A percentile compares a stretch with the other conserved stretches of the same genome.
phyloP scores from a whole-genome alignment of 1,284 basidiomycete species.

The Fomitopsis palustris region DNA sequence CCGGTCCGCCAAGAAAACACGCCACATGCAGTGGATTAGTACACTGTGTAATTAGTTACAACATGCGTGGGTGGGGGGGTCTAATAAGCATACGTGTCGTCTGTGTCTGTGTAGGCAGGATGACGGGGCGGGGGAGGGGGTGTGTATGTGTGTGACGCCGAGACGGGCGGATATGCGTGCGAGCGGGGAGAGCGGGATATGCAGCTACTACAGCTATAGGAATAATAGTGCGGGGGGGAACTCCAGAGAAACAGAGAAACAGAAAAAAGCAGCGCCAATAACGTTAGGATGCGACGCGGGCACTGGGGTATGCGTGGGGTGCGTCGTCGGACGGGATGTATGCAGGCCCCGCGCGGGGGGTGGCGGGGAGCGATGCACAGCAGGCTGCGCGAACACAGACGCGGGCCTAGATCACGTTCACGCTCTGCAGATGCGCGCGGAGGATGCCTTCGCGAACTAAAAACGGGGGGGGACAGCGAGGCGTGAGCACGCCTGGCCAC shows the following conservation, averaged over 20 bases:
- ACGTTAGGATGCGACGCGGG: no score
- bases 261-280: no score
- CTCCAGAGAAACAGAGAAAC: no score
- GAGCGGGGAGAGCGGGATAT: no score
- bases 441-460: conserved; percentile 31
- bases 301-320: no score
- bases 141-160: not conserved
- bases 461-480: not conserved
- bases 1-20: no score
- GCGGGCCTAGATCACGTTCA: conserved; percentile 26
- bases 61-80: not conserved
- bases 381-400: not conserved
- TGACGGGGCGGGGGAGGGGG: not conserved
- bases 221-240: no score
- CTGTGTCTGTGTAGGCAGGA: not conserved
- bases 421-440: conserved; percentile 30
- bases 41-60: not conserved
- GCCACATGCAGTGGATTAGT: not conserved
- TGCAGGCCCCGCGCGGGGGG: no score
- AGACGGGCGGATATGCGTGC: not conserved
- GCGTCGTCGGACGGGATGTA: no score
- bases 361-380: not conserved
- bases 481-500: not conserved
- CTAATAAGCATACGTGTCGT: conserved; percentile 1
- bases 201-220: no score